These are phyloP conservation scores for Floccularia luteovirens DNA, from an alignment of 768 basidiomycete species.

Conservation along the genomic window DNA sequence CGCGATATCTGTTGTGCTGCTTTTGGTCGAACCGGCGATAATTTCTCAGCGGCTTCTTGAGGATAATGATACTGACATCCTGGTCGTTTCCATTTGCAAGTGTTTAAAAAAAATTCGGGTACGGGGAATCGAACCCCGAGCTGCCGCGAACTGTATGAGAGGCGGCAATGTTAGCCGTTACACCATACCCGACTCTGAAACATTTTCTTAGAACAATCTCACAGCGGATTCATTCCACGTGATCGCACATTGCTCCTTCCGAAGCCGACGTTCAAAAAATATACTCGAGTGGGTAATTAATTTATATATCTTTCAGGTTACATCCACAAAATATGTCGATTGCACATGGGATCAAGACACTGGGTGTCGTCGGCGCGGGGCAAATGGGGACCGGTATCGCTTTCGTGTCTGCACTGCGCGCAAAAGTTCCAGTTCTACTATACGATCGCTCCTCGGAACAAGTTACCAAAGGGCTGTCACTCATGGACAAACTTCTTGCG, in stretches of 20 bases:
- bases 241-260: no score
- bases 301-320: no score
- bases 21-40: no score
- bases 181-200: slow-evolving; percentile 53
- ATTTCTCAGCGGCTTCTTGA: no score
- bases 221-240: no score
- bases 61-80: no score
- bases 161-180: slow-evolving; percentile 65
- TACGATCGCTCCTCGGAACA: slow-evolving; percentile 75
- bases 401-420: slow-evolving; percentile 77
- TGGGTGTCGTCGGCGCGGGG: slow-evolving; percentile 78
- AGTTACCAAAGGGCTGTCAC: slow-evolving; percentile 59
- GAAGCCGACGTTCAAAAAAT: no score
- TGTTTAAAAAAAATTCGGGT: slow-evolving; percentile 31
- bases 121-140: slow-evolving; percentile 55
- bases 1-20: no score
- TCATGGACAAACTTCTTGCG: slow-evolving; percentile 77
- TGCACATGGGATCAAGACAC: slow-evolving; percentile 63
- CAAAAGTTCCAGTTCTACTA: slow-evolving; percentile 80
- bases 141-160: slow-evolving; percentile 43
- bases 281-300: no score
- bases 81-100: no score
- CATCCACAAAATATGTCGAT: slow-evolving; percentile 35
- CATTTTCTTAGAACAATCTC: no score
- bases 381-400: slow-evolving; percentile 95